Evolutionary conservation across 1,139 yeast species (phyloP), one percentile per base, ranked within the genome.

Genomic region (Yamadazyma sp.): DNA sequence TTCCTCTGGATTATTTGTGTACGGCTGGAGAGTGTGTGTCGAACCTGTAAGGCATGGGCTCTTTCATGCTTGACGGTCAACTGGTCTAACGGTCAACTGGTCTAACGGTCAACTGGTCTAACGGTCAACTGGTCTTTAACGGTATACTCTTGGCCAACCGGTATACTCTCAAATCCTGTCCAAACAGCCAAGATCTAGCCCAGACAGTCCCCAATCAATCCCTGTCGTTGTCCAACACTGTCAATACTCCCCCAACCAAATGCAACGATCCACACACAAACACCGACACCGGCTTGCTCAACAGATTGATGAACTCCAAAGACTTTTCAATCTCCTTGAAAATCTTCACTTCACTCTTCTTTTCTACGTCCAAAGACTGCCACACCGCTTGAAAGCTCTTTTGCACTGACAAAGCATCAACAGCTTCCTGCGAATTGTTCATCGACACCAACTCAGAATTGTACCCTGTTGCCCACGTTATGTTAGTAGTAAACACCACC

Each of bases 241-340:
- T 92, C 35, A 92, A 67, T 42, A 92, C 76, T 0, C 98, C 98
- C 14, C 99, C 98, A 9, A 92, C 96, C 39, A 94, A 68, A 59
- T 90, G 96, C 46, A 94, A 68, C 17, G 97, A 90, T 2, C 99
- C 99, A 45, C 95, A 86, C 0, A 89, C 97, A 63, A 89, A 83
- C 1, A 89, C 95, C 48, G 89, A 90, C 15, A 81, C 64, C 11
- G 57, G 48, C 14, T 61, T 62, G 43, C 61, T 75, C 56, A 56
- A 78, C 53, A 60, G 61, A 46, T 73, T 67, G 39, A 77, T 67
- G 47, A 74, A 68, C 29, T 78, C 71, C 12, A 82, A 77, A 6
- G 92, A 81, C 1, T 85, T 76, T 59, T 92, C 96, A 34, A 94
- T 86, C 51, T 81, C 88, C 29, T 78, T 76, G 49, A 82, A 76